Evolutionary conservation across 2,329 filamentous ascomycete genomes (phyloP).

Genomic region (Alternaria dauci): DNA sequence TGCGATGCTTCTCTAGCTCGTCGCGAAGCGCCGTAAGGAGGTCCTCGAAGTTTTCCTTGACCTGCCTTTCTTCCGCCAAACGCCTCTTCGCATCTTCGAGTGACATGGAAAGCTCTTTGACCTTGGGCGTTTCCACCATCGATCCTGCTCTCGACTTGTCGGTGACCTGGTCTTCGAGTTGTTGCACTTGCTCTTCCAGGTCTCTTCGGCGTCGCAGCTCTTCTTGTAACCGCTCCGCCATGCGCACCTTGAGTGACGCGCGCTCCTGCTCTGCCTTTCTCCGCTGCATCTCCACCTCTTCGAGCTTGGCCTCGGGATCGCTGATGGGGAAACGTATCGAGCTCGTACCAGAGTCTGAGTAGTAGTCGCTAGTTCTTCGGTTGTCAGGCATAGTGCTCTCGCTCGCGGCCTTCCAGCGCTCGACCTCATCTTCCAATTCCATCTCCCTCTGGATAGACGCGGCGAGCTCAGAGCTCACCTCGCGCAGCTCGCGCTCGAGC

Average conservation of each 20-base stretch:
- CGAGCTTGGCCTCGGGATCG: conserved; percentile 62
- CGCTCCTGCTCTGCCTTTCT: conserved; percentile 89
- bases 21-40: conserved; percentile 82
- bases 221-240: conserved; percentile 86
- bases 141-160: conserved; percentile 36
- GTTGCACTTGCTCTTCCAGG: conserved; percentile 84
- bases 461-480: conserved; percentile 92
- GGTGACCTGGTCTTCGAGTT: conserved; percentile 77
- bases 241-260: conserved; percentile 82
- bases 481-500: conserved; percentile 91
- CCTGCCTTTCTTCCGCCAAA: conserved; percentile 82
- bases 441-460: conserved; percentile 93
- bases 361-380: conserved; percentile 94
- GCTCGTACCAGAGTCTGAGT: conserved; percentile 92
- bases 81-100: conserved; percentile 85
- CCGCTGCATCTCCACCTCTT: conserved; percentile 83
- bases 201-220: conserved; percentile 78
- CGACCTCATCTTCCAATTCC: conserved; percentile 93
- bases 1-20: conserved; percentile 81
- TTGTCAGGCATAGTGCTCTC: conserved; percentile 66
- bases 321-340: conserved; percentile 79
- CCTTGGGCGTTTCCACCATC: conserved; percentile 57
- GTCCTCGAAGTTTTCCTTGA: conserved; percentile 94
- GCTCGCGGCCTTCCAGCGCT: conserved; percentile 82
- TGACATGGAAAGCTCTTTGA: conserved; percentile 79